Evolutionary conservation across 1,284 basidiomycete genomes (phyloP), one percentile per base, ranked within the genome.

Genomic region (Apiotrichum sp.): DNA sequence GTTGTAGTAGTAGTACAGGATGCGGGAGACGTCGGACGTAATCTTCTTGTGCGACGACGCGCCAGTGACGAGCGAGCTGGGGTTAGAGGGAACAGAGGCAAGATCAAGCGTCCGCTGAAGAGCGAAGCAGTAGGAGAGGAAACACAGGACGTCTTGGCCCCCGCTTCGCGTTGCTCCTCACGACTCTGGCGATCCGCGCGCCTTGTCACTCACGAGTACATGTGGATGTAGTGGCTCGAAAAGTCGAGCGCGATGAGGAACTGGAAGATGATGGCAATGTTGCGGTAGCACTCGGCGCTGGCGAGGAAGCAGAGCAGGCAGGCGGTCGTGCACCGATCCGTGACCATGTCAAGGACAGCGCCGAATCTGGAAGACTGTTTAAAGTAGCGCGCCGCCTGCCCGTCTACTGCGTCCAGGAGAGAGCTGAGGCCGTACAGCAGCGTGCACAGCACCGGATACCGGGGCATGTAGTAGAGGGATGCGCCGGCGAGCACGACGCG

Each of bases 211-310:
- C 67, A 93, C 93, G 92, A 95, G 78, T 98, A 97, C 95, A 99
- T 99, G 79, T 98, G 96, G 83, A 99, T 98, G 79, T 98, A 99
- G 77, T 99, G 95, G 68, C 91, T 95, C 63, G 88, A 87, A 75
- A 99, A 99, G 77, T 99, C 96, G 62, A 99, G 85, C 0, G 93
- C 85, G 77, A 99, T 98, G 61, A 99, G 84, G 75, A 88, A 88
- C 77, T 97, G 93, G 80, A 98, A 98, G 50, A 87, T 70, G 51
- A 96, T 79, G 3, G 93, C 88, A 64, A 80, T 89, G 36, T 79
- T 71, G 7, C 92, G 91, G 77, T 97, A 98, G 40, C 22, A 44
- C 42, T 50, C 42, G 45, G 85, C 88, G 6, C 87, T 88, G 8
- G 92, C 85, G 42, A 99, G 83, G 80, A 95, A 98, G 76, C 91